Percentiles rank a stretch among this genome's conserved stretches.
Conservation (phyloP, 2,329 filamentous ascomycete genomes). For the Metarhizium anisopliae region DNA sequence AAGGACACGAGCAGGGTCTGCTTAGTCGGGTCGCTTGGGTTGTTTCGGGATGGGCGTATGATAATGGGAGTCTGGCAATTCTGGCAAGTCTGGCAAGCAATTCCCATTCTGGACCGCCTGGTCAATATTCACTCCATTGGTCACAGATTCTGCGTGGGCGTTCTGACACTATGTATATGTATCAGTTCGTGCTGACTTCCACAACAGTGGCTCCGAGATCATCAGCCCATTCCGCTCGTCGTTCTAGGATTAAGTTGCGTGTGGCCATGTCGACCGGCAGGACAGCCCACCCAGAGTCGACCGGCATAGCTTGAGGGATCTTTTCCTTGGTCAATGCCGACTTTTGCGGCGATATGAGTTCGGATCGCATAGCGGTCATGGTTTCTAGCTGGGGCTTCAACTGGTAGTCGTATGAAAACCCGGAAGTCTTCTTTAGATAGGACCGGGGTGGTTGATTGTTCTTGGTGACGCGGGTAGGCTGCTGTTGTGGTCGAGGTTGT, state of each 20-base stretch:
- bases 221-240: conserved; percentile 6
- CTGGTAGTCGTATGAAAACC: neutral
- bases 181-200: conserved; percentile 8
- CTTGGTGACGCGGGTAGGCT: neutral
- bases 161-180: conserved; percentile 6
- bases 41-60: conserved; percentile 1
- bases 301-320: neutral
- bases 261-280: neutral
- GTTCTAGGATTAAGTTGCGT: conserved; percentile 1
- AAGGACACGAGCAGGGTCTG: conserved; percentile 10
- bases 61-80: neutral
- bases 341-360: neutral
- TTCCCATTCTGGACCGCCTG: conserved; percentile 2
- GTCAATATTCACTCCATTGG: conserved; percentile 5
- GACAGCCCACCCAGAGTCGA: neutral
- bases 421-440: neutral
- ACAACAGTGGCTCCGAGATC: conserved; percentile 6
- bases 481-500: neutral
- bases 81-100: conserved; percentile 5
- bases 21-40: conserved; percentile 5
- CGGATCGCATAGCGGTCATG: neutral
- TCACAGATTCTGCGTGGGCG: conserved; percentile 7
- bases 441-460: neutral
- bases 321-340: neutral
- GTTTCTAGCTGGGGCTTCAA: neutral